These are phyloP conservation scores for Citrus unshiu DNA, from an alignment of 345 rosid genomes.

Conservation along the genomic window DNA sequence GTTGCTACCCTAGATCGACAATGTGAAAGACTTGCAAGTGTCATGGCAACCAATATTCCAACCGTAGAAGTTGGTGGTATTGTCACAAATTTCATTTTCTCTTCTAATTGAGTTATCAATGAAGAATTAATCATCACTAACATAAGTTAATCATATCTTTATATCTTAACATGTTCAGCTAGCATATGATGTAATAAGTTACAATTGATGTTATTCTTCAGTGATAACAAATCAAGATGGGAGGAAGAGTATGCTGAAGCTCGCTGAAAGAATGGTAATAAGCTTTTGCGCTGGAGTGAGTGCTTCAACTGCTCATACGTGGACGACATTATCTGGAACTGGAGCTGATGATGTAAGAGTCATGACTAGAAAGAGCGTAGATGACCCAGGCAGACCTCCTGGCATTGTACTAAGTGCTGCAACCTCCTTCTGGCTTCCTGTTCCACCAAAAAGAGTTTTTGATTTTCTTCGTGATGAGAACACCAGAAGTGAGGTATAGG, in stretches of 20 bases:
- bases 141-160: neutral
- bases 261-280: slow-evolving; percentile 77
- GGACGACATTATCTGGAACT: slow-evolving; percentile 61
- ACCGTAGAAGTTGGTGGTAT: slow-evolving; percentile 54
- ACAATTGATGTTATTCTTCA: slow-evolving; percentile 11
- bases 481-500: slow-evolving; percentile 59
- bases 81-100: neutral
- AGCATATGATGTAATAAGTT: too few species aligned
- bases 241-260: slow-evolving; percentile 65
- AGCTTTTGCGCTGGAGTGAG: slow-evolving; percentile 77
- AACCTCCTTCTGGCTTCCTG: slow-evolving; percentile 94
- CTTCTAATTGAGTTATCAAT: neutral
- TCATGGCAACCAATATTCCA: slow-evolving; percentile 53
- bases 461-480: slow-evolving; percentile 83
- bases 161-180: neutral
- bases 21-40: slow-evolving; percentile 75
- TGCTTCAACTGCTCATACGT: slow-evolving; percentile 63
- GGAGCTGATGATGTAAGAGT: slow-evolving; percentile 73
- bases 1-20: slow-evolving; percentile 73
- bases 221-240: slow-evolving; percentile 69
- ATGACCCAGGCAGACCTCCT: slow-evolving; percentile 85
- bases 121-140: neutral
- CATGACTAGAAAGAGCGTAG: slow-evolving; percentile 69
- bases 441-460: slow-evolving; percentile 55
- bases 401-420: slow-evolving; percentile 84